Conservation (phyloP, 768 basidiomycete genomes). For the Leccinum arenicola region DNA sequence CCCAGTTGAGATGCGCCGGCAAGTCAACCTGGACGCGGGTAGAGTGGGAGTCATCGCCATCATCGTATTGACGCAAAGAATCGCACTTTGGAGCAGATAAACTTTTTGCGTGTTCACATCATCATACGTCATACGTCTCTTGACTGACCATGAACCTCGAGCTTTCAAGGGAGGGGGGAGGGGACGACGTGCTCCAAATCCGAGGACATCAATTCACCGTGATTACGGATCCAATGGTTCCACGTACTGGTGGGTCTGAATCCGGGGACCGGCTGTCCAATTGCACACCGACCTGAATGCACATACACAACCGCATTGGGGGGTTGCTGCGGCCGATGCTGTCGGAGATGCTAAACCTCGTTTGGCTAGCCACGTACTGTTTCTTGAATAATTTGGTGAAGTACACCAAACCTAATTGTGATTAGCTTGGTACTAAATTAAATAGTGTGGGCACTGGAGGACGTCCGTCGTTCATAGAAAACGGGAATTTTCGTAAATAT, state of each 20-base stretch:
- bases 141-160: not conserved
- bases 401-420: not conserved
- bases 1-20: conserved; percentile 7
- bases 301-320: conserved; percentile 10
- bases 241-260: not conserved
- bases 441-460: not conserved
- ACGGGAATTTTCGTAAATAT: not conserved
- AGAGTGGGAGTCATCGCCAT: not conserved
- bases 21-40: conserved; percentile 5
- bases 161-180: not conserved
- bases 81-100: conserved; percentile 1
- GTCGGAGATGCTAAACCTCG: conserved; percentile 10
- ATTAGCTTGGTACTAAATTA: not conserved
- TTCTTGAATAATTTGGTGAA: not conserved
- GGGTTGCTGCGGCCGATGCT: conserved; percentile 16
- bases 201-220: not conserved
- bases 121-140: conserved; percentile 4
- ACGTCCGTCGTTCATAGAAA: conserved; percentile 1
- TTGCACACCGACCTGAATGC: not conserved
- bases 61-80: not conserved
- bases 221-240: too few relatives aligned
- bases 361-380: conserved; percentile 6
- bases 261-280: conserved; percentile 2
- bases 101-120: conserved; percentile 2
- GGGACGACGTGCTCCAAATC: not conserved